These are phyloP conservation scores for Amoebophrya sp. DNA, from an alignment of 169 alveolate species.

Conservation along the genomic window DNA sequence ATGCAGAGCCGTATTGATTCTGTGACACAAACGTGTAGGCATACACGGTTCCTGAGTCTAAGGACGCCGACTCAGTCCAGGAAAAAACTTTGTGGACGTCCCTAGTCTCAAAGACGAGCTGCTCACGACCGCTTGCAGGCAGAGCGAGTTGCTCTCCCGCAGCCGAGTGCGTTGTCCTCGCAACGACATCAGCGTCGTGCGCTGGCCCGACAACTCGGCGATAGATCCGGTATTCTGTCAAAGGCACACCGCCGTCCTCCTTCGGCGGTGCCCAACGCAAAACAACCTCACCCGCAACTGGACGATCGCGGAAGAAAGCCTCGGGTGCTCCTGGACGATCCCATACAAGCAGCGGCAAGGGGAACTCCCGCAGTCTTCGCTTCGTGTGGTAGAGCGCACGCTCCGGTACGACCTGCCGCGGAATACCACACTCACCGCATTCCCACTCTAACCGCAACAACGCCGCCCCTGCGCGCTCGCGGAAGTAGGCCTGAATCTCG, in stretches of 20 bases:
- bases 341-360: background rate
- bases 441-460: background rate
- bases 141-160: background rate
- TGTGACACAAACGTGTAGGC: background rate
- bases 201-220: background rate
- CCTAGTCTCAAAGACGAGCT: background rate
- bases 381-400: background rate
- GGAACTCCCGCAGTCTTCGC: background rate
- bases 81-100: background rate
- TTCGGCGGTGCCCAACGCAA: background rate
- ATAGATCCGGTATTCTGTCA: background rate
- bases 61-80: background rate
- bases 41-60: background rate
- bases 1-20: background rate
- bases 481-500: background rate
- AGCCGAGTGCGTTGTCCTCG: background rate
- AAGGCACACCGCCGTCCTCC: background rate
- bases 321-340: background rate
- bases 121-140: background rate
- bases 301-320: background rate
- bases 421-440: background rate
- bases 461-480: background rate
- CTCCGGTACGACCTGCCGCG: background rate
- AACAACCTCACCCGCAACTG: background rate
- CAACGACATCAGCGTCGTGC: too few species aligned